Evolutionary conservation across 1,284 basidiomycete species (phyloP).

Genomic region (Microbotryomycetes sp.): DNA sequence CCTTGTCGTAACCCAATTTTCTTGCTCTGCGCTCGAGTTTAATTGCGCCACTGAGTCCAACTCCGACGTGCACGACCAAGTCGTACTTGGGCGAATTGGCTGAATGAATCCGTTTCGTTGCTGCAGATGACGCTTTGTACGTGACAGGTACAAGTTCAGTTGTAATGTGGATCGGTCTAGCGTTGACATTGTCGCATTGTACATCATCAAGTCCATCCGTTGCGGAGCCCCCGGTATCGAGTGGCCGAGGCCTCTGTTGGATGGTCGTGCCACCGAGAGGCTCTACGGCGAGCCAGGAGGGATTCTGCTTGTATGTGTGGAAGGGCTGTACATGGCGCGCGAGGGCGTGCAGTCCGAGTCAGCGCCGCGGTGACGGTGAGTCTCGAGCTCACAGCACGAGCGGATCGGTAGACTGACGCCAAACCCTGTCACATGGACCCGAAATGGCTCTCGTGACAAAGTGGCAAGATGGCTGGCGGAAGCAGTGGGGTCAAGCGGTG

Average conservation of each 20-base stretch:
- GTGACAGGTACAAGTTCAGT: slow-evolving; percentile 12
- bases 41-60: slow-evolving; percentile 2
- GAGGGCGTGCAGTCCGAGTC: neutral
- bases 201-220: neutral
- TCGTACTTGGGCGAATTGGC: neutral
- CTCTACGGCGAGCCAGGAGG: slow-evolving; percentile 12
- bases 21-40: slow-evolving; percentile 11
- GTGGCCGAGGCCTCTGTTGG: neutral
- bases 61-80: slow-evolving; percentile 20
- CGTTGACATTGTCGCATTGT: neutral
- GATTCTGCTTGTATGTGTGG: neutral
- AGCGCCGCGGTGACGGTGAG: neutral
- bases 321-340: slow-evolving; percentile 16
- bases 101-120: neutral
- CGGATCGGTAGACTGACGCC: neutral
- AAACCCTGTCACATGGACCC: neutral
- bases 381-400: too few relatives aligned
- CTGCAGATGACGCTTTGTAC: neutral
- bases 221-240: neutral
- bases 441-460: too few relatives aligned
- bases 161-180: slow-evolving; percentile 2
- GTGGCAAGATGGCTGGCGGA: too few relatives aligned
- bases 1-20: slow-evolving; percentile 10
- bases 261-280: neutral
- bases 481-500: too few relatives aligned